phyloP scores from a whole-genome alignment of 345 rosid genomes.

The Toxicodendron radicans region DNA sequence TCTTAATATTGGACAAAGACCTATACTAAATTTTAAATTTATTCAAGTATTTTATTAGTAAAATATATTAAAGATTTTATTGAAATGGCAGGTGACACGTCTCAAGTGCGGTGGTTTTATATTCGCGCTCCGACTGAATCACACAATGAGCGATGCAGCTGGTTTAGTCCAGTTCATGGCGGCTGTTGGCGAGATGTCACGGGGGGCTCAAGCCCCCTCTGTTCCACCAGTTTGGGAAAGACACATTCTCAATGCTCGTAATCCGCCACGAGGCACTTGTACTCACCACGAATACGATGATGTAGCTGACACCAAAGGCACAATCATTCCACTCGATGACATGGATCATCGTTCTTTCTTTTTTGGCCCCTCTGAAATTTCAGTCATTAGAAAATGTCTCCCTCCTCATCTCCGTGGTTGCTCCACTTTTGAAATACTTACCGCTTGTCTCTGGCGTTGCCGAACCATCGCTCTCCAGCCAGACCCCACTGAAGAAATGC shows the following conservation, averaged over 20 bases:
- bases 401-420: constrained; percentile 35
- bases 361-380: constrained; percentile 38
- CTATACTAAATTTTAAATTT: too few relatives aligned
- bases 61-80: too few relatives aligned
- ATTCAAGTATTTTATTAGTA: too few relatives aligned
- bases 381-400: constrained; percentile 36
- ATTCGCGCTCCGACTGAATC: constrained; percentile 47
- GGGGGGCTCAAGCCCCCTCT: constrained; percentile 36
- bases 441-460: constrained; percentile 60
- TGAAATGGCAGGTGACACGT: constrained; percentile 39
- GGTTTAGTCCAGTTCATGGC: constrained; percentile 44
- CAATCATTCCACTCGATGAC: constrained; percentile 22
- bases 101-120: constrained; percentile 47
- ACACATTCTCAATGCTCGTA: constrained; percentile 35
- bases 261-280: constrained; percentile 37
- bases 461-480: constrained; percentile 50
- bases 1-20: too few relatives aligned
- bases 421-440: constrained; percentile 42
- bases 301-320: constrained; percentile 28
- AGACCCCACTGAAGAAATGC: constrained; percentile 50
- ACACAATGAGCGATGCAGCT: constrained; percentile 46
- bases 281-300: constrained; percentile 49
- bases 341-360: constrained; percentile 53
- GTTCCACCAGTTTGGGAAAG: constrained; percentile 51
- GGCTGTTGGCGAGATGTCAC: constrained; percentile 46